These are phyloP conservation scores for Elongisporangium senticosum DNA, from an alignment of 352 stramenopile genomes.

Conservation along the genomic window DNA sequence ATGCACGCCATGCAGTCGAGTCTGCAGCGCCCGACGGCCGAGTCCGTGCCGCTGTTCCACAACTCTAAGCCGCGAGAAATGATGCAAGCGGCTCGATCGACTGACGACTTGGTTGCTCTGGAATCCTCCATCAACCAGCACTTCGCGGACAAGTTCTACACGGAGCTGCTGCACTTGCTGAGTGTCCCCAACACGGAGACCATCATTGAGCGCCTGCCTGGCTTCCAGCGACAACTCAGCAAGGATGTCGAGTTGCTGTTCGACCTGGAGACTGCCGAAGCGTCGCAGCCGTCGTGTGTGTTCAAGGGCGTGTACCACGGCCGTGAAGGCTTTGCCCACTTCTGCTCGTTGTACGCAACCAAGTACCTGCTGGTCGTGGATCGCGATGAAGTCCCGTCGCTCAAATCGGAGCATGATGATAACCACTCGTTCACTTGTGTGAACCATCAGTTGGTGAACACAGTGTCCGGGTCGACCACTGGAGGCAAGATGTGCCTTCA, in stretches of 20 bases:
- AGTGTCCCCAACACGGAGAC: constrained; percentile 27
- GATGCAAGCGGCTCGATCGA: constrained; percentile 23
- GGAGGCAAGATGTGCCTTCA: constrained; percentile 70
- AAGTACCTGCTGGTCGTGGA: constrained; percentile 71
- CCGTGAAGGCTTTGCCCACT: constrained; percentile 82
- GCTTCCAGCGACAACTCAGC: constrained; percentile 74
- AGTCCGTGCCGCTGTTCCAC: constrained; percentile 32
- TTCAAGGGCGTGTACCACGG: constrained; percentile 87
- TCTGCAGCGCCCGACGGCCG: constrained; percentile 42
- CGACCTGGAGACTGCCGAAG: constrained; percentile 75
- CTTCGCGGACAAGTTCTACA: constrained; percentile 66
- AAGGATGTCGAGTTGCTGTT: constrained; percentile 85
- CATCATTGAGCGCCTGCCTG: constrained; percentile 51
- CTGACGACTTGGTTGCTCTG: constrained; percentile 40
- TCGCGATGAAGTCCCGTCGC: constrained; percentile 34
- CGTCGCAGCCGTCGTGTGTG: constrained; percentile 66
- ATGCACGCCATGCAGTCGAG: constrained; percentile 76
- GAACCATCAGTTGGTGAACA: constrained; percentile 63
- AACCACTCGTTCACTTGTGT: constrained; percentile 62
- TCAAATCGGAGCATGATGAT: constrained; percentile 68
- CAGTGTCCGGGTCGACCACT: constrained; percentile 68
- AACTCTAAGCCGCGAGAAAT: constrained; percentile 27
- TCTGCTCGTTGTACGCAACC: constrained; percentile 69
- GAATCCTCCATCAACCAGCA: constrained; percentile 66
- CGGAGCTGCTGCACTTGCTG: constrained; percentile 54